Conservation (phyloP, 2,329 filamentous ascomycete species). For the Domatiomyces globalis region DNA sequence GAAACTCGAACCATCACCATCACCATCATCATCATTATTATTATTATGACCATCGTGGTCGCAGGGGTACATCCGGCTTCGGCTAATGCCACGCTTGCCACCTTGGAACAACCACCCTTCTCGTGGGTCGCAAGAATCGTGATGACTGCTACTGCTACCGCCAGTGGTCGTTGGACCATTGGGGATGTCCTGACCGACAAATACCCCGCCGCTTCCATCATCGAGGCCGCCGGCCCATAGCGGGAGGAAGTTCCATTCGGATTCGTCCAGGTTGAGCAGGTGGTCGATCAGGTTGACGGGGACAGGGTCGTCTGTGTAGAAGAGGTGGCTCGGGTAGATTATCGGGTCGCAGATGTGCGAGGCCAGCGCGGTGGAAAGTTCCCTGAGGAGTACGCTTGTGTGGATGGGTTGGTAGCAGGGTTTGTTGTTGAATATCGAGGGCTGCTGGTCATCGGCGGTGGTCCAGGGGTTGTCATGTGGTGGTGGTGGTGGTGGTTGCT, state of each 20-base stretch:
- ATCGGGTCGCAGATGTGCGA: not conserved
- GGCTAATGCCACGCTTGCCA: conserved; percentile 21
- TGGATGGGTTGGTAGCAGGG: too few relatives aligned
- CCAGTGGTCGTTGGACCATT: conserved; percentile 7
- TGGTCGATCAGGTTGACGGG: conserved; percentile 22
- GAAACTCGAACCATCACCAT: conserved; percentile 15
- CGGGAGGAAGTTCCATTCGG: conserved; percentile 50
- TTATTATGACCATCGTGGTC: conserved; percentile 14
- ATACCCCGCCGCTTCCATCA: conserved; percentile 38
- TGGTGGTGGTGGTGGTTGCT: too few relatives aligned
- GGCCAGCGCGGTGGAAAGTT: not conserved
- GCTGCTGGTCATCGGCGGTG: too few relatives aligned
- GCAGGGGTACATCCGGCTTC: conserved; percentile 21
- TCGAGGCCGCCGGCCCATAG: conserved; percentile 46
- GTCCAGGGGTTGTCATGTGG: too few relatives aligned
- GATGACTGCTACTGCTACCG: conserved; percentile 25
- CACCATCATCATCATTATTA: conserved; percentile 11
- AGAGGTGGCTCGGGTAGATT: conserved; percentile 9
- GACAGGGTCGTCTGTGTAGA: conserved; percentile 6
- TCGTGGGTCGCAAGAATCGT: conserved; percentile 13
- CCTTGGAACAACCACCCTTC: conserved; percentile 22
- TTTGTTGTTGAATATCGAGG: too few relatives aligned
- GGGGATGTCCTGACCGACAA: conserved; percentile 19
- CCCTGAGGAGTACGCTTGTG: too few relatives aligned
- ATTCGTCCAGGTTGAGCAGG: conserved; percentile 39